Percentiles rank a stretch among this genome's conserved stretches.
Conservation (phyloP, 306 rosid species). For the Castanospermum australe region DNA sequence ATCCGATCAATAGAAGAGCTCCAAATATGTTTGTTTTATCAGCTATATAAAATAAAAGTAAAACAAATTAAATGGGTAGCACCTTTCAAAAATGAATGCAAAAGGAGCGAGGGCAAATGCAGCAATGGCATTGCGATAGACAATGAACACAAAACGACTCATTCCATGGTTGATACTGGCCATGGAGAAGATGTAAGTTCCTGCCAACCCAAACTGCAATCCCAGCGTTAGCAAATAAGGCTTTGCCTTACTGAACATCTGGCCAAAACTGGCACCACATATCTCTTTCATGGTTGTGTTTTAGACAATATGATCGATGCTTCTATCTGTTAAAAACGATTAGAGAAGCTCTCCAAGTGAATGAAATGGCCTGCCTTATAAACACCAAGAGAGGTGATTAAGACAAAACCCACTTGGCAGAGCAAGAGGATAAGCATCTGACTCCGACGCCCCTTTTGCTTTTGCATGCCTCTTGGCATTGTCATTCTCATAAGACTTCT, state of each 20-base stretch:
- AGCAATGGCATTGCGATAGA: constrained; percentile 63
- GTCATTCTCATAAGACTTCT: neutral
- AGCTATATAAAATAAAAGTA: neutral
- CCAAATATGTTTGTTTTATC: too few species aligned
- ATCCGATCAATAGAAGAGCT: too few species aligned
- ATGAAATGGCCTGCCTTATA: constrained; percentile 22
- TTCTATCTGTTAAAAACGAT: neutral
- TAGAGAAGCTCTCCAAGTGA: constrained; percentile 1
- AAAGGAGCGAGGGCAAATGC: constrained; percentile 63
- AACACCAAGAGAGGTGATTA: constrained; percentile 22
- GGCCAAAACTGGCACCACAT: neutral
- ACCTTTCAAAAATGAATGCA: constrained; percentile 68
- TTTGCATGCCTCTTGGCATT: too few species aligned
- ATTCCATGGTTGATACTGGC: constrained; percentile 59
- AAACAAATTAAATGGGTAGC: neutral
- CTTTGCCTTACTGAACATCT: constrained; percentile 38
- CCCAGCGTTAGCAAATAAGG: constrained; percentile 59
- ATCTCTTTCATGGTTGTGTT: neutral
- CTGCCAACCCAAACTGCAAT: constrained; percentile 66
- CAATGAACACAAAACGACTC: constrained; percentile 65
- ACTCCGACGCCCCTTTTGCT: neutral
- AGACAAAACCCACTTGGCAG: constrained; percentile 15
- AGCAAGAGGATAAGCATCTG: constrained; percentile 16
- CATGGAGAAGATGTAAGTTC: constrained; percentile 51
- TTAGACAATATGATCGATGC: neutral